Base-by-base conservation (phyloP, 164 flowering plant genomes). In the Santalum album region DNA sequence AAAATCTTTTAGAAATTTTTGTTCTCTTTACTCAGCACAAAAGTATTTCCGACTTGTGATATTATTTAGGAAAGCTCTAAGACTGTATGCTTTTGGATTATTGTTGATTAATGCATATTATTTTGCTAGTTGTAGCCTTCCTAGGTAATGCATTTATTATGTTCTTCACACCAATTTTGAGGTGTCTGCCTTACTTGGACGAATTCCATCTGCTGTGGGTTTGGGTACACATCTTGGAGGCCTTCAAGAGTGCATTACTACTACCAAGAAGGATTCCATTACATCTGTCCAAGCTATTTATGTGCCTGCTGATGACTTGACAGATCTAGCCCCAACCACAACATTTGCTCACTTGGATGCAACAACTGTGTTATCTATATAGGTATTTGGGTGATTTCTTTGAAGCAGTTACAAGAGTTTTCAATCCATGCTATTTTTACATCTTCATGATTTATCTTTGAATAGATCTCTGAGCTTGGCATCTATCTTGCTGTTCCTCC, bases 311-410 rank as follows among this genome's bases (percentile, higher is more conserved):
- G 95, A 91, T 72, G 96, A 91, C 67, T 84, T 88, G 90, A 91
- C 96, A 7, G 96, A 92, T 83, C 98, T 96, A 17, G 95, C 98
- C 57, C 98, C 98, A 52, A 94, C 98, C 23, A 92, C 96, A n/a
- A 92, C 98, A 25, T 92, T 92, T 73, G 96, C 96, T 61, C 98
- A 92, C 74, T 81, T 92, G 74, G 98, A 92, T 80, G 98, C 98
- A 43, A 92, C 98, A 25, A 89, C 94, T 59, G 98, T 92, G 81
- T 70, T 89, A 66, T 92, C 96, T 4, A 76, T 96, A 62, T 91
- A 86, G 89, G 96, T 86, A 54, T 56, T 54, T 9, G 34, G 34
- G 34, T 29, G 4, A 9, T 29, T n/a, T n/a, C n/a, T n/a, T 9
- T 29, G 9, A 4, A 29, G 4, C 18, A 17, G n/a, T n/a, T n/a